Conservation (phyloP, 306 rosid species). For the Dicorynia guianensis region DNA sequence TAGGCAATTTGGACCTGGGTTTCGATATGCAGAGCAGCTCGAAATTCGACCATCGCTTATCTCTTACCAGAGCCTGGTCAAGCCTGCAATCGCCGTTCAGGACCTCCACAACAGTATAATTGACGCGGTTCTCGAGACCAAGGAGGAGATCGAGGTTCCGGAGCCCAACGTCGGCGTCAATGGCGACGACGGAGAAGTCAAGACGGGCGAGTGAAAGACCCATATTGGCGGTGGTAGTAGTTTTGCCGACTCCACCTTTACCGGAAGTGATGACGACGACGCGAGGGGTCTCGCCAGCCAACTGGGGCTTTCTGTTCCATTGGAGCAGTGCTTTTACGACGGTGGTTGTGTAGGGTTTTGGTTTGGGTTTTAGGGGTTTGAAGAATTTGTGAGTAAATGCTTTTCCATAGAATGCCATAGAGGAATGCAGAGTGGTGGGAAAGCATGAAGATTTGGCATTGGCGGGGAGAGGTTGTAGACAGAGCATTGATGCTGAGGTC, state of each 20-base stretch:
- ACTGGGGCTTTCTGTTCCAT: constrained; percentile 89
- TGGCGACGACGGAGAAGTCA: constrained; percentile 95
- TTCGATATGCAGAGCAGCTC: constrained; percentile 94
- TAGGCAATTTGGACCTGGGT: constrained; percentile 86
- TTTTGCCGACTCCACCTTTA: constrained; percentile 93
- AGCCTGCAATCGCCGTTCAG: constrained; percentile 96
- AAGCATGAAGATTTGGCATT: constrained; percentile 36
- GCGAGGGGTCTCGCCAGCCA: constrained; percentile 92
- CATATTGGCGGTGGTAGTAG: constrained; percentile 92
- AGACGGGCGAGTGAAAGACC: constrained; percentile 95
- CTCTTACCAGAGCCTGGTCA: constrained; percentile 93
- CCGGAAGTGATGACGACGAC: constrained; percentile 93
- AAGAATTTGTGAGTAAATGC: constrained; percentile 48
- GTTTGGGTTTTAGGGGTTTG: constrained; percentile 47
- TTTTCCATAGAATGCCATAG: constrained; percentile 7
- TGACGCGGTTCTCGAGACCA: constrained; percentile 96
- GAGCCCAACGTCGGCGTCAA: constrained; percentile 95
- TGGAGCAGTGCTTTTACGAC: constrained; percentile 65
- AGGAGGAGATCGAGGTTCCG: constrained; percentile 97
- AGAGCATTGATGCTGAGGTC: constrained; percentile 53
- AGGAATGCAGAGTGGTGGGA: constrained; percentile 28
- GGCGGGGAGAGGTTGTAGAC: constrained; percentile 52
- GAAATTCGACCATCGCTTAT: constrained; percentile 96
- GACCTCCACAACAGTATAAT: constrained; percentile 89
- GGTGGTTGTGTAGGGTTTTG: constrained; percentile 36